Conservation (phyloP, 805 yeast genomes). For the Yueomyces sinensis region DNA sequence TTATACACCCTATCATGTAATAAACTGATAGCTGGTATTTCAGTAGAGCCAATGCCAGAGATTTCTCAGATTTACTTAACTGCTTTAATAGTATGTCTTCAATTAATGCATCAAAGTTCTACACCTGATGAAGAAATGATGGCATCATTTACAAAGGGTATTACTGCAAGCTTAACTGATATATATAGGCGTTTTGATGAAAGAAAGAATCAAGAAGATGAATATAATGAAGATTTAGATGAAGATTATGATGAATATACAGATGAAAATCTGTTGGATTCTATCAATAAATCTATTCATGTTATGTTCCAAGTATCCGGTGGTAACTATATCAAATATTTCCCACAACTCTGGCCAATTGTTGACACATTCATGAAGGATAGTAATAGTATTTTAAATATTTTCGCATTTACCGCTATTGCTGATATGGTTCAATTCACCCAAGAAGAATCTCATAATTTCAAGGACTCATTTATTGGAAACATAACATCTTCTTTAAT, state of each 20-base stretch:
- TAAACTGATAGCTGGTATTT: constrained; percentile 53
- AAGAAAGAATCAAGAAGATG: constrained; percentile 70
- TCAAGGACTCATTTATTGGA: constrained; percentile 49
- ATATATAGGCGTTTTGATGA: constrained; percentile 56
- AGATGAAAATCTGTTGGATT: constrained; percentile 84
- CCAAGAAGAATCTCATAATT: constrained; percentile 53
- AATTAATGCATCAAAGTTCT: constrained; percentile 32
- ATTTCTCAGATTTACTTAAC: constrained; percentile 66
- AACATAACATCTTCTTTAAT: constrained; percentile 55
- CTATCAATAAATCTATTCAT: constrained; percentile 63
- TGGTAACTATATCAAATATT: constrained; percentile 45
- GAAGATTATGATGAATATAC: constrained; percentile 74
- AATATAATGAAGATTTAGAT: constrained; percentile 75
- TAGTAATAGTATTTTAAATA: constrained; percentile 50
- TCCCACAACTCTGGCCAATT: constrained; percentile 51
- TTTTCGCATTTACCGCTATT: constrained; percentile 69
- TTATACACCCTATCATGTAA: constrained; percentile 62
- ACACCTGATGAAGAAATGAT: background rate
- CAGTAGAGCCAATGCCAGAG: constrained; percentile 74
- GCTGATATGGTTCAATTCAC: constrained; percentile 73
- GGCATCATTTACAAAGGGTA: constrained; percentile 38
- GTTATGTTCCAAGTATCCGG: constrained; percentile 54
- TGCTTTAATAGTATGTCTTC: constrained; percentile 45
- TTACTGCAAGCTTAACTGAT: constrained; percentile 49
- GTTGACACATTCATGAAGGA: constrained; percentile 47